Evolutionary conservation across 805 yeast species (phyloP).

Genomic region (Isabelozyma rhagii): DNA sequence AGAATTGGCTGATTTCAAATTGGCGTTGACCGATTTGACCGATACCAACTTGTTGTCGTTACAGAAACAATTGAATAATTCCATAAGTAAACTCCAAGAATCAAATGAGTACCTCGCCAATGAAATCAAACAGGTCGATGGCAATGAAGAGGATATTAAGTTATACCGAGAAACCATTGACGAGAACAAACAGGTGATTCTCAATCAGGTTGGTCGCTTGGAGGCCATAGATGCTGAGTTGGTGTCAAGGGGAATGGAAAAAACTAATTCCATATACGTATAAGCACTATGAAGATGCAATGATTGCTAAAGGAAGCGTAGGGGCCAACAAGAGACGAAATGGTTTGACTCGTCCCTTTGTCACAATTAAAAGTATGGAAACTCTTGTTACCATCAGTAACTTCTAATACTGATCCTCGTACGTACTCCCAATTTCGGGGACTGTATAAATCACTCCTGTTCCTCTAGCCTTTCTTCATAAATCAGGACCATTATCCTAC

Average conservation of each 20-base stretch:
- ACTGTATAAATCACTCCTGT: no score
- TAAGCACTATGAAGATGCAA: background rate
- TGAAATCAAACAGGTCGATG: slow-evolving; percentile 31
- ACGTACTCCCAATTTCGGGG: no score
- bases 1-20: slow-evolving; percentile 40
- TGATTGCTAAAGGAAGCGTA: no score
- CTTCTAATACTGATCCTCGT: no score
- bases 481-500: no score
- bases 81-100: slow-evolving; percentile 45
- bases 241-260: slow-evolving; percentile 31
- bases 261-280: slow-evolving; percentile 1
- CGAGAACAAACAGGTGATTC: slow-evolving; percentile 56
- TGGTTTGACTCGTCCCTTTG: no score
- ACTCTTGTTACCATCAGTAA: no score
- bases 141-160: slow-evolving; percentile 42
- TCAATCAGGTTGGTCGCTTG: slow-evolving; percentile 47
- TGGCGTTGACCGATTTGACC: slow-evolving; percentile 52
- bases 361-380: no score
- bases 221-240: slow-evolving; percentile 47
- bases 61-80: slow-evolving; percentile 24
- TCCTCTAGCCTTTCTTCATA: no score
- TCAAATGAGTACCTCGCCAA: slow-evolving; percentile 48
- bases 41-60: slow-evolving; percentile 27
- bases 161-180: slow-evolving; percentile 52
- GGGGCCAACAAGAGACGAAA: no score